These are phyloP conservation scores for Pseudogymnoascus sp. DNA, from an alignment of 2,329 filamentous ascomycete genomes.

Conservation along the genomic window DNA sequence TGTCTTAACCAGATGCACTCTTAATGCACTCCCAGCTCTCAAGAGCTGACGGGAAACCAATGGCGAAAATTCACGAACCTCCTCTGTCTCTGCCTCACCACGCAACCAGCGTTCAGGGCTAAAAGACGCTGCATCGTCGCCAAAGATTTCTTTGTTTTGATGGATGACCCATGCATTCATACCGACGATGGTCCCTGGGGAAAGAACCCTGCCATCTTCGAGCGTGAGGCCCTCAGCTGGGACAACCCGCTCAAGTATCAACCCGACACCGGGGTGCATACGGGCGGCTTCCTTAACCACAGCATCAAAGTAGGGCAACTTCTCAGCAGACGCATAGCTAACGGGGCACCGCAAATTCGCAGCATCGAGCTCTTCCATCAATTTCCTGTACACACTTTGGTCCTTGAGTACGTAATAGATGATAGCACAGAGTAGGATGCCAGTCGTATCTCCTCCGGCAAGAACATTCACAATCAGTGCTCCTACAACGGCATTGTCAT, in stretches of 20 bases:
- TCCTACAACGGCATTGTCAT: conserved; percentile 11
- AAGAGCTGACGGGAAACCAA: background rate
- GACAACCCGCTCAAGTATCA: conserved; percentile 44
- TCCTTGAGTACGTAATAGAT: conserved; percentile 34
- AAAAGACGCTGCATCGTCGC: conserved; percentile 38
- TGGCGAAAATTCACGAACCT: conserved; percentile 8
- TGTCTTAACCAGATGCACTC: background rate
- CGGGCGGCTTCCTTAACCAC: conserved; percentile 45
- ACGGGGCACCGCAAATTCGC: conserved; percentile 23
- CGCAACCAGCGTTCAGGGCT: conserved; percentile 43
- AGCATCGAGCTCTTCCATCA: conserved; percentile 32
- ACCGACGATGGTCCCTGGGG: conserved; percentile 33
- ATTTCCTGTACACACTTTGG: conserved; percentile 22
- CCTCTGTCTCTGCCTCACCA: conserved; percentile 28
- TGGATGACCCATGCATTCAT: conserved; percentile 36
- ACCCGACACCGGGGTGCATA: conserved; percentile 41
- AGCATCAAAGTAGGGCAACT: conserved; percentile 40
- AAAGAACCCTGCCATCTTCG: conserved; percentile 31
- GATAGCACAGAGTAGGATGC: conserved; percentile 26
- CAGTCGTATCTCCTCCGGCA: conserved; percentile 32
- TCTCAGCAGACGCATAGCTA: conserved; percentile 21
- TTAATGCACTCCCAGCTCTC: background rate
- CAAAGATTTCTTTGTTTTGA: conserved; percentile 36
- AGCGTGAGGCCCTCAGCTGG: conserved; percentile 34
- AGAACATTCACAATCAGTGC: conserved; percentile 13